Conservation (phyloP, 1,284 basidiomycete genomes). For the Ceratobasidium sp. region DNA sequence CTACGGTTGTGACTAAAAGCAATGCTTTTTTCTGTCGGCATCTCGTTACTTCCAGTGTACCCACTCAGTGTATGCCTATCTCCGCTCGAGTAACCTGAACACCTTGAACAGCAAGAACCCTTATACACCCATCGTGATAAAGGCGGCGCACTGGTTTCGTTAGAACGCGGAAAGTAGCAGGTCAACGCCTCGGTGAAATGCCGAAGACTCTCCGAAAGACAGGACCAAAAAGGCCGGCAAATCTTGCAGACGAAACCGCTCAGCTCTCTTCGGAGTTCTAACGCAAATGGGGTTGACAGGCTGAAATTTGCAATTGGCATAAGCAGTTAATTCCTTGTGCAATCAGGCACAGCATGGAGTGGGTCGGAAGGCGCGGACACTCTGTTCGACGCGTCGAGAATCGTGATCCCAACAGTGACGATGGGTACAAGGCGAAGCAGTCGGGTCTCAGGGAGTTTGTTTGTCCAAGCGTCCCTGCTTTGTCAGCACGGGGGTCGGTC, state of each 20-base stretch:
- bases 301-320: conserved; percentile 1
- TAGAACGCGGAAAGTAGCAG: conserved; percentile 1
- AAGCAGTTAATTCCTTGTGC: neutral
- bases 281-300: conserved; percentile 22
- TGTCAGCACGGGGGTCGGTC: conserved; percentile 34
- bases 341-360: conserved; percentile 22
- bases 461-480: neutral
- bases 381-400: conserved; percentile 31
- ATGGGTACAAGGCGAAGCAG: neutral
- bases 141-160: neutral
- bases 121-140: neutral
- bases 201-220: conserved; percentile 41
- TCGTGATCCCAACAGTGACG: conserved; percentile 25
- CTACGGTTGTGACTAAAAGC: neutral
- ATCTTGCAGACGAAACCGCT: neutral
- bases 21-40: neutral
- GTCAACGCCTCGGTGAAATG: conserved; percentile 23
- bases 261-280: conserved; percentile 12
- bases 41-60: neutral
- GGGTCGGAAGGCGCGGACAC: neutral
- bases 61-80: neutral
- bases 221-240: conserved; percentile 12
- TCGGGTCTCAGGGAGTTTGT: conserved; percentile 15
- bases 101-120: neutral
- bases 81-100: neutral